Evolutionary conservation across 2,329 filamentous ascomycete species (phyloP).

Genomic region (Madurella mycetomatis): DNA sequence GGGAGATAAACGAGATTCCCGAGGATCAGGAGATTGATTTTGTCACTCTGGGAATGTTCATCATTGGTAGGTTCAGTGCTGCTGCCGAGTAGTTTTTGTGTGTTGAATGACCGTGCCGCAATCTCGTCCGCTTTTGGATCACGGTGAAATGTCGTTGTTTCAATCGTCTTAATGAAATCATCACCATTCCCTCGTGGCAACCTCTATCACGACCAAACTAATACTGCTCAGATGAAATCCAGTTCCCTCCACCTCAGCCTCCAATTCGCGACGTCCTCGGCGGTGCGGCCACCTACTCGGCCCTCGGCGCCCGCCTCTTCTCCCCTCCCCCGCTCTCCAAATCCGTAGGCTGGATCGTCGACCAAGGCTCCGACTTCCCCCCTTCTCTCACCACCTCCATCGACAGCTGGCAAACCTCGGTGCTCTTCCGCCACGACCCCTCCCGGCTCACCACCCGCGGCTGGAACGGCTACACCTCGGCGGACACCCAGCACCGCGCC

Average conservation of each 20-base stretch:
- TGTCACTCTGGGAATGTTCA: slow-evolving; percentile 69
- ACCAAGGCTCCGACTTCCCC: slow-evolving; percentile 86
- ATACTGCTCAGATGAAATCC: slow-evolving; percentile 67
- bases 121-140: too few relatives aligned
- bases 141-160: not conserved
- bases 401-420: slow-evolving; percentile 70
- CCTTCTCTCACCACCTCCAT: slow-evolving; percentile 58
- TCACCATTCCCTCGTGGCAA: not conserved
- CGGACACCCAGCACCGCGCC: slow-evolving; percentile 61
- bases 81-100: too few relatives aligned
- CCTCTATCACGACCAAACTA: not conserved
- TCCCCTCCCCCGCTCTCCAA: slow-evolving; percentile 63
- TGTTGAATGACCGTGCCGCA: too few relatives aligned
- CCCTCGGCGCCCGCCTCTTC: slow-evolving; percentile 83
- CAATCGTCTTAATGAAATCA: not conserved
- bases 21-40: slow-evolving; percentile 53
- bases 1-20: slow-evolving; percentile 14
- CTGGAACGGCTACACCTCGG: slow-evolving; percentile 79
- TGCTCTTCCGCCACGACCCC: slow-evolving; percentile 61
- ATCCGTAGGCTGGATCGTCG: slow-evolving; percentile 83
- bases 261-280: slow-evolving; percentile 75
- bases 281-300: slow-evolving; percentile 81
- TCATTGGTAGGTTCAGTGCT: slow-evolving; percentile 52
- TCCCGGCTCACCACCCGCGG: slow-evolving; percentile 76
- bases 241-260: slow-evolving; percentile 67